Evolutionary conservation across 148 eudicot genomes (phyloP).

Genomic region (Arbutus unedo): DNA sequence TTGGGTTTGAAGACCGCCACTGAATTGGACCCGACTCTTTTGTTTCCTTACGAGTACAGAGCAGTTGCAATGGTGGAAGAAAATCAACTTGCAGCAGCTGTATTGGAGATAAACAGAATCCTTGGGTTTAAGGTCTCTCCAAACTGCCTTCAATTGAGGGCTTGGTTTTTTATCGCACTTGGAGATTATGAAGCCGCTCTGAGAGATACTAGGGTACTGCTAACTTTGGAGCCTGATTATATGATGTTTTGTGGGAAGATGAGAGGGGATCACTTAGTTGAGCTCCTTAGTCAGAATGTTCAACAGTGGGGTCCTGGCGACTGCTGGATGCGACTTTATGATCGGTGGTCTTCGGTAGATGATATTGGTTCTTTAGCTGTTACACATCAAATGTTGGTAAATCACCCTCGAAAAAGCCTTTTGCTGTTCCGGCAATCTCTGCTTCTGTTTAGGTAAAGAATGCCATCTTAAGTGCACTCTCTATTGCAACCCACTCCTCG

Average conservation of each 20-base stretch:
- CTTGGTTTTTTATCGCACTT: slow-evolving; percentile 63
- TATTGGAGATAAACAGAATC: slow-evolving; percentile 64
- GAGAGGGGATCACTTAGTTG: slow-evolving; percentile 58
- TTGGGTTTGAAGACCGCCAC: slow-evolving; percentile 63
- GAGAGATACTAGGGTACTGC: slow-evolving; percentile 62
- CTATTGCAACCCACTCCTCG: background rate
- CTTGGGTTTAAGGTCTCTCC: slow-evolving; percentile 72
- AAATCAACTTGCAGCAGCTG: slow-evolving; percentile 45
- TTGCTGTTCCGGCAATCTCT: slow-evolving; percentile 75
- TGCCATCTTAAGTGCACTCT: background rate
- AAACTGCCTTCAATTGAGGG: slow-evolving; percentile 77
- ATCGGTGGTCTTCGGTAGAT: slow-evolving; percentile 85
- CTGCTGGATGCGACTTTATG: slow-evolving; percentile 85
- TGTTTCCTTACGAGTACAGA: slow-evolving; percentile 75
- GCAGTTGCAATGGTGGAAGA: slow-evolving; percentile 57
- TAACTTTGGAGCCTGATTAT: slow-evolving; percentile 69
- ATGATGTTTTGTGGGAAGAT: slow-evolving; percentile 69
- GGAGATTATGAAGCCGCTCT: slow-evolving; percentile 80
- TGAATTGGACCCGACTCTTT: slow-evolving; percentile 68
- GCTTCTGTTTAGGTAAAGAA: slow-evolving; percentile 66
- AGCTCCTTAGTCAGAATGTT: slow-evolving; percentile 46
- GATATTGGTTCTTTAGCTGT: slow-evolving; percentile 89
- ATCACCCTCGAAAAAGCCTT: slow-evolving; percentile 80
- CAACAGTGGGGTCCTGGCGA: slow-evolving; percentile 73
- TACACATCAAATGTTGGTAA: slow-evolving; percentile 71